Percentiles rank a stretch among this genome's conserved stretches.
Evolutionary conservation across 2,329 filamentous ascomycete genomes (phyloP).

Genomic region (Colletotrichum cereale): DNA sequence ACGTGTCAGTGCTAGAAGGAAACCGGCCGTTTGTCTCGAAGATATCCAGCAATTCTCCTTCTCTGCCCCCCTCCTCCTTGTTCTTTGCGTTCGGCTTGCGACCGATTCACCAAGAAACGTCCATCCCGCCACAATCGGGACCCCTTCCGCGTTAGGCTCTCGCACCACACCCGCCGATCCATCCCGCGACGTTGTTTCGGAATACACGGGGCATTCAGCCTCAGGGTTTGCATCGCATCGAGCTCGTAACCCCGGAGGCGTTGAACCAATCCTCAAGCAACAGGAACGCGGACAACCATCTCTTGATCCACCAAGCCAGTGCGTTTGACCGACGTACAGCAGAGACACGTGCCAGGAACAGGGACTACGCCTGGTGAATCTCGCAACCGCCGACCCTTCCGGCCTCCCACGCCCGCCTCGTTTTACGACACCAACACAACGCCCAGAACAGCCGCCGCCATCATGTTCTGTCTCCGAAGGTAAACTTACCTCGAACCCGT

Average conservation of each 20-base stretch:
- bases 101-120: background rate
- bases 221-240: background rate
- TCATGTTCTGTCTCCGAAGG: conserved; percentile 75
- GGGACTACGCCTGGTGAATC: background rate
- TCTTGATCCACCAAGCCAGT: background rate
- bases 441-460: conserved; percentile 28
- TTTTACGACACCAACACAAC: conserved; percentile 10
- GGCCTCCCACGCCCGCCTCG: conserved; percentile 10
- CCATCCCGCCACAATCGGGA: background rate
- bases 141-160: background rate
- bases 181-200: background rate
- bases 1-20: background rate
- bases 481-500: conserved; percentile 46
- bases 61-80: too few relatives aligned
- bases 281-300: background rate
- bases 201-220: background rate
- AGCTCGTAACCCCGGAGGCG: background rate
- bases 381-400: background rate
- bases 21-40: background rate
- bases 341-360: background rate
- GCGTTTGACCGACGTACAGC: background rate
- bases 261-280: background rate
- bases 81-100: background rate
- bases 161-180: background rate
- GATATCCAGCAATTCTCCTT: background rate